Evolutionary conservation across 2,329 filamentous ascomycete species (phyloP), one percentile per base, ranked within the genome.

Genomic region (Hymenoscyphus fructigenus): DNA sequence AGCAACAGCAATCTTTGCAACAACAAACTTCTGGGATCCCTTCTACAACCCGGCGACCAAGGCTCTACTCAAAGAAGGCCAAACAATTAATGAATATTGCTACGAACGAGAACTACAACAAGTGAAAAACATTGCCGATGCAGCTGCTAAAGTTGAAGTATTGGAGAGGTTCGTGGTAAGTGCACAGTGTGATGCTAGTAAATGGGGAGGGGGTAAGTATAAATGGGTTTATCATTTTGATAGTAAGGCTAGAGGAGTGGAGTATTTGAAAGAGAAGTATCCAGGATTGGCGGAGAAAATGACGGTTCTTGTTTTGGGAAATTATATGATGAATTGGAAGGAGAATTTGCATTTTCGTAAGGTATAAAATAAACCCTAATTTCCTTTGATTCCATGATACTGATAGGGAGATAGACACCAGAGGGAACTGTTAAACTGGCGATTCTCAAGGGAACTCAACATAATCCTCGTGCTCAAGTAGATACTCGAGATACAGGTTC

Each of bases 1-100:
- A 29, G 79, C 78, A 1, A 78, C 83, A 65, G 80, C 80, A 2
- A 79, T 84, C 34, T 85, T 84, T 73, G 69, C 76, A 7, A 78
- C 83, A 59, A 85, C 82, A 23, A 78, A 74, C 63, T 71, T 70
- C 68, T 74, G 67, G 69, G 59, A 59, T 9, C 23, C 64, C 0
- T 73, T 72, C 60, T 67, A 66, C 58, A 63, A 70, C 26, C 71
- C 70, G 15, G 36, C 64, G 26, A 72, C 64, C 7, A 56, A 57
- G 9, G 65, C 60, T 14, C 57, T 68, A 3, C 63, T 71, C 32
- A 65, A 62, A 55, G 38, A 61, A 29, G 67, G 69, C 10, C 69
- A 73, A 47, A 62, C 58, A 17, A 57, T 70, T 23, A 69, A 69
- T 15, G 63, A 71, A 32, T 74, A 68, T 44, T 70, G 66, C 34